Base-by-base conservation (phyloP, 1,284 basidiomycete genomes). In the Tremellales sp. region DNA sequence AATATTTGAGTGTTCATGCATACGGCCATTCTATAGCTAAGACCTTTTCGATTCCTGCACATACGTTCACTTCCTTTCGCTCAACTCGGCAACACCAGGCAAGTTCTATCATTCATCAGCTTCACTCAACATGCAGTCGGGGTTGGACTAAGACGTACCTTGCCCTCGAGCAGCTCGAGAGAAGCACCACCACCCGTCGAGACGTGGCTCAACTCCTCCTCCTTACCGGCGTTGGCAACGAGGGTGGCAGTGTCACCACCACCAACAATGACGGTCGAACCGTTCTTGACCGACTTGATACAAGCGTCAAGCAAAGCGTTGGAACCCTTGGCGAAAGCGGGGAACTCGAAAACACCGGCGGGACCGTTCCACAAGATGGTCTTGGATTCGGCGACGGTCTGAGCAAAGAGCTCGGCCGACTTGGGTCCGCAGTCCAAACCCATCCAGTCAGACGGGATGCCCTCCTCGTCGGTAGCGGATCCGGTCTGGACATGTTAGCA, bases 281-380 rank as follows among this genome's bases (percentile, higher is more conserved):
- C 94, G 35, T 84, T 84, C 72, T 84, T 76, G 49, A 89, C 88
- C 23, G 94, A 93, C 70, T 92, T 85, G 64, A 96, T 82, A 63
- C 83, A 85, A 35, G 90, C 91, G 51, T 91, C 84, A 35, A 98
- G 84, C 52, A 97, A 83, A 17, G 85, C 77, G 70, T 84, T 83
- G 17, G 92, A 96, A 41, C 93, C 94, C 39, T 78, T 78, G 8
- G 92, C 87, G 65, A 97, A 98, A 42, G 84, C 84, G 45, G 87
- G 82, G 79, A 97, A 96, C 76, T 98, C 94, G 74, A 98, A 98
- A 27, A 98, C 94, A 66, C 94, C 94, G 40, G 94, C 88, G 36
- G 94, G 93, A 45, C 91, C 94, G 73, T 98, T 98, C 93, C 94
- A 98, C 53, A 98, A 84, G 73, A 98, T 93, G 42, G 96, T 98